Evolutionary conservation across 768 basidiomycete species (phyloP), one percentile per base, ranked within the genome.

Genomic region (Tricholomella constricta): DNA sequence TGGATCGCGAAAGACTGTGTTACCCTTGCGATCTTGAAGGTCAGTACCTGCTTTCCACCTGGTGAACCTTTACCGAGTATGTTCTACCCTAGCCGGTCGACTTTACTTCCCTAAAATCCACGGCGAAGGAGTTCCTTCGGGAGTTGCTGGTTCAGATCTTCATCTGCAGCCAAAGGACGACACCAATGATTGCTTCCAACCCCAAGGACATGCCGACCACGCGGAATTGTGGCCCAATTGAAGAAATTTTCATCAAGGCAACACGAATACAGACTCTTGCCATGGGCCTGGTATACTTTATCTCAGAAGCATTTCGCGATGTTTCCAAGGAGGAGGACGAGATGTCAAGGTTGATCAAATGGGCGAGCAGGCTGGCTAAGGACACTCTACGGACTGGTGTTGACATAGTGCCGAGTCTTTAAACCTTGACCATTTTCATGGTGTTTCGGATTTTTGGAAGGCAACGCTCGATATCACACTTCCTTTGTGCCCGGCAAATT

Each of bases 1-100:
- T 93, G 91, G 84, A 82, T 97, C 36, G 89, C 92, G 4, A 93
- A 93, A 67, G 91, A 88, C 56, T 83, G 82, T 10, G 74, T 90
- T 25, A 77, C 84, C 20, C 72, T 98, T 41, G 77, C 82, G 1
- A 81, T 97, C 7, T 73, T 98, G 51, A 98, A 98, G 82, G 95
- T 95, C 51, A 51, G 68, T 56, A 42, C 23, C 20, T 17, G n/a
- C 20, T 25, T 19, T 42, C 11, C 25, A 40, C 3, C 23, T 23
- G 17, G 22, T 34, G 23, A 6, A 47, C 36, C 22, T 12, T 25
- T 12, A 6, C 38, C 44, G 43, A 58, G 25, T 15, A 41, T 27
- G 48, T 26, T 14, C 7, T n/a, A 45, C 12, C 23, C 20, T 62
- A 96, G 94, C 91, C 95, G 15, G 78, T 98, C 41, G 91, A 96